Evolutionary conservation across 805 yeast species (phyloP), one percentile per base, ranked within the genome.

Genomic region (Vanderwaltozyma polyspora): DNA sequence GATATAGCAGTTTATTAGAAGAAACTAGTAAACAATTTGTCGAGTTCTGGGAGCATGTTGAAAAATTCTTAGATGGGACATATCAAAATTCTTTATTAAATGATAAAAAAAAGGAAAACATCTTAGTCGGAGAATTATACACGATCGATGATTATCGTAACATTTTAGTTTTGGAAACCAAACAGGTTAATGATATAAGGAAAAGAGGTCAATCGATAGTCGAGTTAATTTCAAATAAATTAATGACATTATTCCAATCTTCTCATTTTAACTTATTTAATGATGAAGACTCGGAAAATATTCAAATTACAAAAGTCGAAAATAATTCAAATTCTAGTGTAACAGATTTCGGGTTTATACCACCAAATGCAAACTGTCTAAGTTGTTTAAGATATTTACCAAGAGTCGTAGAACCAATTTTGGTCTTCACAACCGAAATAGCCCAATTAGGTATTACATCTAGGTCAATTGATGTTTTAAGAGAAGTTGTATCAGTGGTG

Each of bases 301-400:
- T 15, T 21, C n/a, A 32, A 13, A 21, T n/a, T 13, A 29, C 28
- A 6, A 29, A 29, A 8, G 25, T 9, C 6, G 21, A 29, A 9
- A 21, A 21, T 13, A 25, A 29, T 13, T 13, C 18, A 5, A 33
- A 19, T 14, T 43, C 63, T 5, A 29, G 46, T 1, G 51, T 63
- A 1, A 30, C 43, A 6, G 55, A 57, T 24, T 72, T 62, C 50
- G 77, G 78, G 1, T 76, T 75, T 45, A 49, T 78, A 16, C 87
- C 89, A 3, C 77, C 79, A 1, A 63, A 64, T 35, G 64, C 85
- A 1, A 81, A 79, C 47, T 70, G 79, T 7, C 58, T 81, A 17
- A 66, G 82, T 30, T 64, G 79, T 3, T 52, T 75, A 24, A 64
- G 69, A 42, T 75, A 70, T 44, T 51, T 73, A 25, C 66, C 75